Evolutionary conservation across 148 eudicot species (phyloP).

Genomic region (Fagopyrum esculentum): DNA sequence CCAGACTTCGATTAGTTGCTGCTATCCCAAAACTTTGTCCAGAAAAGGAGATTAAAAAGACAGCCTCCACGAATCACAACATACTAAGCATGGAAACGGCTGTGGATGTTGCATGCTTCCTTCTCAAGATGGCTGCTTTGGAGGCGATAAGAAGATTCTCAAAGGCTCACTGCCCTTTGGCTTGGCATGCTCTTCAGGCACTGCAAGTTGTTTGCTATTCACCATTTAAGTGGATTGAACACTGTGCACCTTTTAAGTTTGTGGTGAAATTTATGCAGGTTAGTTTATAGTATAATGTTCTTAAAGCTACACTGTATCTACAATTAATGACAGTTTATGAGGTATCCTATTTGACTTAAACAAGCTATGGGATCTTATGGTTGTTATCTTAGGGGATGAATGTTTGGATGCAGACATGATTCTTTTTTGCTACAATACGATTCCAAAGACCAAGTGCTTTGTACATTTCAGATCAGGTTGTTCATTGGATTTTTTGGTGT

Average conservation of each 20-base stretch:
- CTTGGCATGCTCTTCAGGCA: conserved; percentile 55
- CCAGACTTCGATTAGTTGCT: conserved; percentile 30
- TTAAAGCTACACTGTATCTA: neutral
- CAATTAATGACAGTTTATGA: neutral
- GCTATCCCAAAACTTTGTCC: conserved; percentile 32
- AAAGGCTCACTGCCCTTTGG: conserved; percentile 39
- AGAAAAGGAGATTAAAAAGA: conserved; percentile 31
- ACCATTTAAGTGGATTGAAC: conserved; percentile 55
- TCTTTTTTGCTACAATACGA: neutral
- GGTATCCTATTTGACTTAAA: neutral
- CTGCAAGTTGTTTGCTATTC: conserved; percentile 44
- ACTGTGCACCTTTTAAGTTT: conserved; percentile 37
- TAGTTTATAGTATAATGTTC: conserved; percentile 6
- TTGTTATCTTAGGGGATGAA: neutral
- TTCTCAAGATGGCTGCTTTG: conserved; percentile 39
- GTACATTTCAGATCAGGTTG: neutral
- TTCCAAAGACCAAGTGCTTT: neutral
- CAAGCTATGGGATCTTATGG: neutral
- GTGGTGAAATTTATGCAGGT: conserved; percentile 48
- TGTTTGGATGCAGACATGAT: neutral
- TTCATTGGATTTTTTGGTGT: neutral
- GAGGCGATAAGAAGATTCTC: conserved; percentile 51
- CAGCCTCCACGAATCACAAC: conserved; percentile 29
- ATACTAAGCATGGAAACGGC: conserved; percentile 26
- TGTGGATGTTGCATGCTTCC: conserved; percentile 37